Conservation (phyloP, 2,329 filamentous ascomycete genomes). For the Paraconiothyrium sp. region DNA sequence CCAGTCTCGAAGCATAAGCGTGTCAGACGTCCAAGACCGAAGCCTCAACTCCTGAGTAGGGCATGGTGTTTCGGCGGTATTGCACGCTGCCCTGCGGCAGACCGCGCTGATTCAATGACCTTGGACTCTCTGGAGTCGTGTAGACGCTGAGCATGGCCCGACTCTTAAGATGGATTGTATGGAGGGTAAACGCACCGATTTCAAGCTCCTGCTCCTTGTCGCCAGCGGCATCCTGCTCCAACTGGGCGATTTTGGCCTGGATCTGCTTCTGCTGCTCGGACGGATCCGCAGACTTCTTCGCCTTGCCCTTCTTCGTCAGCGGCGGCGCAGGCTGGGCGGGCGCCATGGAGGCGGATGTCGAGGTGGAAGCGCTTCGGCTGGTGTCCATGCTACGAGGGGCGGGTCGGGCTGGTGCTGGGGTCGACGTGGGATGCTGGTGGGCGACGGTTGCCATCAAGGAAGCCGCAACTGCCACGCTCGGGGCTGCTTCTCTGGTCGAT, state of each 20-base stretch:
- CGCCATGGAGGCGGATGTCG: slow-evolving; percentile 56
- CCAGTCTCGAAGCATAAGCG: background rate
- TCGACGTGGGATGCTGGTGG: slow-evolving; percentile 46
- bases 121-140: too few species aligned
- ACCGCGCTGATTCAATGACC: too few species aligned
- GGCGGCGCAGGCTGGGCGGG: slow-evolving; percentile 59
- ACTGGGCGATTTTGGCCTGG: slow-evolving; percentile 90
- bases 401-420: slow-evolving; percentile 33
- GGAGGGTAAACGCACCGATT: slow-evolving; percentile 71
- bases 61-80: background rate
- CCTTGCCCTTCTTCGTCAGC: slow-evolving; percentile 79
- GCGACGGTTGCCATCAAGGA: slow-evolving; percentile 48
- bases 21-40: background rate
- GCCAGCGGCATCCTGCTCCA: slow-evolving; percentile 91
- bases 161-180: background rate
- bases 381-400: slow-evolving; percentile 55
- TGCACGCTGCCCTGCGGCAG: background rate
- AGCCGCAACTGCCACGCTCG: slow-evolving; percentile 12
- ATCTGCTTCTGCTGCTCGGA: slow-evolving; percentile 92
- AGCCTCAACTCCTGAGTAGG: background rate
- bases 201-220: slow-evolving; percentile 96
- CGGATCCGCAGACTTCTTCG: slow-evolving; percentile 84
- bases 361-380: slow-evolving; percentile 49
- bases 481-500: background rate
- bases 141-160: slow-evolving; percentile 12